A percentile compares a stretch with the other conserved stretches of the same genome.
These are phyloP conservation scores for Euphorbia tirucalli DNA, from an alignment of 345 rosid species.

Conservation along the genomic window DNA sequence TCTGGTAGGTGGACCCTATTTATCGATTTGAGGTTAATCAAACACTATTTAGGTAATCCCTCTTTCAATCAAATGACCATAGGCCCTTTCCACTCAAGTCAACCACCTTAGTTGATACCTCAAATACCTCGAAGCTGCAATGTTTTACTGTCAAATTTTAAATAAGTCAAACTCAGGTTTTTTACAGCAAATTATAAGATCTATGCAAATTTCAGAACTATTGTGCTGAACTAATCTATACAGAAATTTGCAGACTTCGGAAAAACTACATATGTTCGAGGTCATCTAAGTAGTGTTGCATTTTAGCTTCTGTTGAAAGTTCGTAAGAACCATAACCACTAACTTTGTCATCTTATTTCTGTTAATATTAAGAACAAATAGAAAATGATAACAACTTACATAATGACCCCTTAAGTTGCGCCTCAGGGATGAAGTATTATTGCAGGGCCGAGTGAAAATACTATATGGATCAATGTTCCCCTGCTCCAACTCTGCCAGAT, in stretches of 20 bases:
- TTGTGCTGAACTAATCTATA: not conserved
- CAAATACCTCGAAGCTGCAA: no score
- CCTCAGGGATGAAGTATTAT: conserved; percentile 44
- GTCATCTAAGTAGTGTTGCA: not conserved
- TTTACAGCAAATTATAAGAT: no score
- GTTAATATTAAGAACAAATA: not conserved
- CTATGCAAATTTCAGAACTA: not conserved
- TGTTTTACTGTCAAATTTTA: no score
- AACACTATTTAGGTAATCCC: no score
- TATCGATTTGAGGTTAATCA: no score
- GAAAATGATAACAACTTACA: conserved; percentile 43
- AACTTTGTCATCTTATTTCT: not conserved
- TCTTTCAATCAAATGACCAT: no score
- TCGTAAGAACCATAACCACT: not conserved
- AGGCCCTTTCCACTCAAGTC: no score
- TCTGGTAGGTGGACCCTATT: no score
- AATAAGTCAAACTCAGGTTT: no score
- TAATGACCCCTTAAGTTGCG: conserved; percentile 64
- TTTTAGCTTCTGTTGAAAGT: not conserved
- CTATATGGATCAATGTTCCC: conserved; percentile 85
- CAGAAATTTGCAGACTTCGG: not conserved
- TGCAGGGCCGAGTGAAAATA: conserved; percentile 83
- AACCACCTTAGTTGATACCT: no score
- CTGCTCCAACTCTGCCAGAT: conserved; percentile 56
- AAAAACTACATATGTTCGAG: no score